Evolutionary conservation across 352 stramenopile species (phyloP).

Genomic region (Globisporangium canariense): DNA sequence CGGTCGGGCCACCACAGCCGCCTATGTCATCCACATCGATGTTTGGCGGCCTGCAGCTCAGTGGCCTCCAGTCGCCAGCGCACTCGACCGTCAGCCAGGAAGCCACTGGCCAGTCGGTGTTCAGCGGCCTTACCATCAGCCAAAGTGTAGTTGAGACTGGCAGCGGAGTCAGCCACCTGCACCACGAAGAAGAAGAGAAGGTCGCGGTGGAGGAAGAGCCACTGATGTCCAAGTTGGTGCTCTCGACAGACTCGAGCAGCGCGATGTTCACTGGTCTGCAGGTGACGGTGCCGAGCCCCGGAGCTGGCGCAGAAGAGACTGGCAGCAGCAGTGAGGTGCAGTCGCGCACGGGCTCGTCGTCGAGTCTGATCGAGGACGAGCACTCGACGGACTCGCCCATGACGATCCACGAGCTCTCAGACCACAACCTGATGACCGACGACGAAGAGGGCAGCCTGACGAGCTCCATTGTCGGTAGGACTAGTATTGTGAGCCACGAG

Average conservation of each 20-base stretch:
- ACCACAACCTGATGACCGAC: slow-evolving; percentile 22
- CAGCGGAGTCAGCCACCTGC: neutral
- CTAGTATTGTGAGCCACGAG: slow-evolving; percentile 9
- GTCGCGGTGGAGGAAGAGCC: neutral
- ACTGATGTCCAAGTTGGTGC: slow-evolving; percentile 5
- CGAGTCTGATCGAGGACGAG: slow-evolving; percentile 19
- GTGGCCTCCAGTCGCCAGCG: slow-evolving; percentile 15
- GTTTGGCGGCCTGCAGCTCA: slow-evolving; percentile 47
- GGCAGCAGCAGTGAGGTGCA: slow-evolving; percentile 9
- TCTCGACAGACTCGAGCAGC: slow-evolving; percentile 5
- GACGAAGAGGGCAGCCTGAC: slow-evolving; percentile 13
- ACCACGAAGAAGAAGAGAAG: slow-evolving; percentile 3
- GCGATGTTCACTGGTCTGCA: slow-evolving; percentile 15
- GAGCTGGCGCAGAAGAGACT: neutral
- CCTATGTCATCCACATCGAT: slow-evolving; percentile 18
- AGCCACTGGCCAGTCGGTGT: slow-evolving; percentile 6
- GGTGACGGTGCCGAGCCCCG: slow-evolving; percentile 11
- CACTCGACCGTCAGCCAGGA: slow-evolving; percentile 8
- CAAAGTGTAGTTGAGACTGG: neutral
- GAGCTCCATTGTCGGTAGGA: slow-evolving; percentile 1
- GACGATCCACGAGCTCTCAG: slow-evolving; percentile 50
- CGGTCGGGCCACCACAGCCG: neutral
- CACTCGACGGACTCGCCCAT: slow-evolving; percentile 31
- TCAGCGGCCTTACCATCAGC: slow-evolving; percentile 13
- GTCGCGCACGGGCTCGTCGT: slow-evolving; percentile 17